Evolutionary conservation across 306 rosid species (phyloP).

Genomic region (Medicago truncatula): DNA sequence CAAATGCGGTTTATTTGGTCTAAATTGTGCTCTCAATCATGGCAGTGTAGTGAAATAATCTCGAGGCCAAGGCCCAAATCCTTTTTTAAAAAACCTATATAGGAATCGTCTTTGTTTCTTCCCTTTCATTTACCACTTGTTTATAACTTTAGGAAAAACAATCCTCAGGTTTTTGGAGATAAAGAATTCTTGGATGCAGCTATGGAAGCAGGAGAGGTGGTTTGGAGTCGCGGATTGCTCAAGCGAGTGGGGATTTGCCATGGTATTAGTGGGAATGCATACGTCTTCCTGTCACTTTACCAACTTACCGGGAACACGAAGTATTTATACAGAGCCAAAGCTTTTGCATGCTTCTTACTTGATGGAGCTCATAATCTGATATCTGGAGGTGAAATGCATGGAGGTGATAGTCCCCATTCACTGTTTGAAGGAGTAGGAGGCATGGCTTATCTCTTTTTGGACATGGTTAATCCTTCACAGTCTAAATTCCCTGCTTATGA

Average conservation of each 20-base stretch:
- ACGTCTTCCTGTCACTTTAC: constrained; percentile 66
- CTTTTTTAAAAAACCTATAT: background rate
- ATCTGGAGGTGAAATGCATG: constrained; percentile 66
- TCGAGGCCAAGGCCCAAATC: background rate
- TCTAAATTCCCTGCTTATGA: constrained; percentile 73
- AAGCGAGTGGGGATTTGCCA: constrained; percentile 72
- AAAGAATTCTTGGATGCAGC: constrained; percentile 69
- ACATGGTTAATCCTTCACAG: constrained; percentile 59
- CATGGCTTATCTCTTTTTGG: constrained; percentile 67
- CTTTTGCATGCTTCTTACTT: constrained; percentile 71
- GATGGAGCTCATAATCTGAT: constrained; percentile 67
- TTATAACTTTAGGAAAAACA: background rate
- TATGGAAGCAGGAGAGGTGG: constrained; percentile 66
- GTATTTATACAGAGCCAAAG: constrained; percentile 68
- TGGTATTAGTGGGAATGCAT: constrained; percentile 79
- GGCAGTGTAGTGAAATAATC: background rate
- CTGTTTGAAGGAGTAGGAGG: constrained; percentile 74
- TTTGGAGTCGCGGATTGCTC: constrained; percentile 68
- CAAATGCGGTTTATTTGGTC: background rate
- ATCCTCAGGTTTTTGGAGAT: constrained; percentile 62
- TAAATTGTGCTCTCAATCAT: too few species aligned
- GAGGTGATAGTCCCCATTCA: constrained; percentile 68
- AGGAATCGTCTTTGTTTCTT: constrained; percentile 4
- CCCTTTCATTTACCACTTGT: background rate
- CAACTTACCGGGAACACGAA: constrained; percentile 57